These are phyloP conservation scores for Microcyclospora tardicrescens DNA, from an alignment of 2,329 filamentous ascomycete genomes.

Conservation along the genomic window DNA sequence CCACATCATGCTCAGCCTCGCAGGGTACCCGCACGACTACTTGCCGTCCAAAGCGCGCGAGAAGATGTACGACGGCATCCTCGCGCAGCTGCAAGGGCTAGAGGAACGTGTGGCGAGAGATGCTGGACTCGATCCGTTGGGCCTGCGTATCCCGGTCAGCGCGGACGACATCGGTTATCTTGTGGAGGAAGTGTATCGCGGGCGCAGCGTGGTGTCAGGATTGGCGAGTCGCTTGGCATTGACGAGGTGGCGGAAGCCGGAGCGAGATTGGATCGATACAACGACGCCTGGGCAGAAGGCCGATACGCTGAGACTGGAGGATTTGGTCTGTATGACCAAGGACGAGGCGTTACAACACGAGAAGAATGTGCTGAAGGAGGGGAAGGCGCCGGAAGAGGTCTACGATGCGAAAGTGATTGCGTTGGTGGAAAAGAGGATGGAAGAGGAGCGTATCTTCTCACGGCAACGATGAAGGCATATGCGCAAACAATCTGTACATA, in stretches of 20 bases:
- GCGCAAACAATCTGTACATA: no score
- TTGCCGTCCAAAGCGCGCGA: slow-evolving; percentile 67
- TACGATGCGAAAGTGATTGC: slow-evolving; percentile 58
- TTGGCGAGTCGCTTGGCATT: slow-evolving; percentile 66
- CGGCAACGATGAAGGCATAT: slow-evolving; percentile 3
- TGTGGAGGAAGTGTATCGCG: slow-evolving; percentile 76
- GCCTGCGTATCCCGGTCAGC: slow-evolving; percentile 67
- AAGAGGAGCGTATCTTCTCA: slow-evolving; percentile 41
- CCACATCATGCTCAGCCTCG: slow-evolving; percentile 72
- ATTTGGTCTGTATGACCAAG: slow-evolving; percentile 85
- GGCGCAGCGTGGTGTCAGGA: slow-evolving; percentile 70
- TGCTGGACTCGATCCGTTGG: slow-evolving; percentile 44
- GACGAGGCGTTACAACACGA: slow-evolving; percentile 76
- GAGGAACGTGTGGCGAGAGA: slow-evolving; percentile 62
- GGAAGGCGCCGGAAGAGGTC: slow-evolving; percentile 54
- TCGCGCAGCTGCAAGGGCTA: slow-evolving; percentile 59
- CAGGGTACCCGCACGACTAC: slow-evolving; percentile 77
- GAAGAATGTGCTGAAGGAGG: slow-evolving; percentile 60
- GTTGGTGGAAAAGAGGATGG: slow-evolving; percentile 52
- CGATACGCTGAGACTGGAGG: slow-evolving; percentile 52
- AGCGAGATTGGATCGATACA: slow-evolving; percentile 49
- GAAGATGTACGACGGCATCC: slow-evolving; percentile 81
- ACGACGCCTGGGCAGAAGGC: slow-evolving; percentile 63
- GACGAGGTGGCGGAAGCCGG: slow-evolving; percentile 65
- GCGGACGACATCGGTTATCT: slow-evolving; percentile 75